Conservation (phyloP, 345 rosid genomes). For the Viola odorata region DNA sequence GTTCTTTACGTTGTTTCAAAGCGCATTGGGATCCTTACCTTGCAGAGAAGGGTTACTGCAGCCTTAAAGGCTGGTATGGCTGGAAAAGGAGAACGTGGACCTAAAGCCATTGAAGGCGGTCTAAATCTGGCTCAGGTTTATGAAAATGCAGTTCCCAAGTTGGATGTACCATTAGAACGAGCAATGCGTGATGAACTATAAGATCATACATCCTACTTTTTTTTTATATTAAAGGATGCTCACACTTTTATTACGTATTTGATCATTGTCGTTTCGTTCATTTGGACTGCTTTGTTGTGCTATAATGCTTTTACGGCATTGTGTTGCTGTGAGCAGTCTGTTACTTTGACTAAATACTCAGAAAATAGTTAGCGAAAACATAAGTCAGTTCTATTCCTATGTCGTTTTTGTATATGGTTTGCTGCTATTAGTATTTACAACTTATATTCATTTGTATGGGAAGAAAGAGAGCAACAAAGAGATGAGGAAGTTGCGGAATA, state of each 20-base stretch:
- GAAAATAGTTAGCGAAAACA: too few species aligned
- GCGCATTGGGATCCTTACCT: slow-evolving; percentile 61
- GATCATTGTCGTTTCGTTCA: too few species aligned
- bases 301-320: too few species aligned
- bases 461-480: background rate
- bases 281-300: too few species aligned
- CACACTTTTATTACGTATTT: too few species aligned
- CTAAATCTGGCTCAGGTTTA: slow-evolving; percentile 31
- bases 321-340: too few species aligned
- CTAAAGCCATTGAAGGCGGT: slow-evolving; percentile 33
- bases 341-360: too few species aligned
- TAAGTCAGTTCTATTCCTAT: background rate
- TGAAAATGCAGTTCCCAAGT: slow-evolving; percentile 37
- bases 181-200: slow-evolving; percentile 73
- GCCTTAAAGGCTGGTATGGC: slow-evolving; percentile 72
- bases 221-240: too few species aligned
- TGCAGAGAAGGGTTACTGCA: slow-evolving; percentile 74
- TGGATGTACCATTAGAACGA: slow-evolving; percentile 36
- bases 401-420: background rate
- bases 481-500: background rate
- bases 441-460: background rate
- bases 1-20: slow-evolving; percentile 86
- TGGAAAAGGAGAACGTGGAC: slow-evolving; percentile 34
- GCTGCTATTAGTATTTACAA: slow-evolving; percentile 6
- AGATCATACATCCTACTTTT: slow-evolving; percentile 4